Percentiles rank a stretch among this genome's conserved stretches.
These are phyloP conservation scores for Bacterosira constricta DNA, from an alignment of 108 stramenopile genomes.

Conservation along the genomic window DNA sequence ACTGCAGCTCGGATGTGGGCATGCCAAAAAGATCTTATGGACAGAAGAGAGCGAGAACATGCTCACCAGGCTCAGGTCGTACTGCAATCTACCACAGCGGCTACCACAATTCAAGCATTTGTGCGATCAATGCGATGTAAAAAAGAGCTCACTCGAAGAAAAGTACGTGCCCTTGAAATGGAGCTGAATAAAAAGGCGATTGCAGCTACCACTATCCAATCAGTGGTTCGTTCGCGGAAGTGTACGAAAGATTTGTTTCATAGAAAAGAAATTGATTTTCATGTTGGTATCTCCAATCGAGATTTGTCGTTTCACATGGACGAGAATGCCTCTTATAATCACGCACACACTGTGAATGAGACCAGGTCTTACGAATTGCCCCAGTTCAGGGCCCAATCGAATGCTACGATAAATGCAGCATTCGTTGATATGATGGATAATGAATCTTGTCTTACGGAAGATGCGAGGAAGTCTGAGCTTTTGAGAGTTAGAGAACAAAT, in stretches of 20 bases:
- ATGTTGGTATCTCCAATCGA: too few relatives aligned
- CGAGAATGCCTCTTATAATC: too few relatives aligned
- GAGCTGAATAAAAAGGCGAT: neutral
- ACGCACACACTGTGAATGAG: too few relatives aligned
- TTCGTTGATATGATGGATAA: too few relatives aligned
- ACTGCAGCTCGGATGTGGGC: neutral
- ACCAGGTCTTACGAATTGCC: too few relatives aligned
- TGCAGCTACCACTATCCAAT: conserved; percentile 4
- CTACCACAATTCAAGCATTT: neutral
- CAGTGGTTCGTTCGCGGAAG: neutral
- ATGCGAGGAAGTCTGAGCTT: too few relatives aligned
- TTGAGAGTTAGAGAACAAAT: too few relatives aligned
- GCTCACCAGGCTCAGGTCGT: neutral
- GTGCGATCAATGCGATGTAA: neutral
- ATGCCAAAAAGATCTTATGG: neutral
- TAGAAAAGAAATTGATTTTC: too few relatives aligned
- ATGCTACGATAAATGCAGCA: too few relatives aligned
- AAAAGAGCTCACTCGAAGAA: neutral
- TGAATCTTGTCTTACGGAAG: too few relatives aligned
- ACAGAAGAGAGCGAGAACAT: neutral
- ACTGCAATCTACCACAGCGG: neutral
- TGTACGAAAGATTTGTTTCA: neutral
- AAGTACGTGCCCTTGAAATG: neutral
- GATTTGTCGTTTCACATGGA: too few relatives aligned
- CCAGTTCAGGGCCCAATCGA: too few relatives aligned